Evolutionary conservation across 768 basidiomycete genomes (phyloP), one percentile per base, ranked within the genome.

Genomic region (Mycena leptocephala): DNA sequence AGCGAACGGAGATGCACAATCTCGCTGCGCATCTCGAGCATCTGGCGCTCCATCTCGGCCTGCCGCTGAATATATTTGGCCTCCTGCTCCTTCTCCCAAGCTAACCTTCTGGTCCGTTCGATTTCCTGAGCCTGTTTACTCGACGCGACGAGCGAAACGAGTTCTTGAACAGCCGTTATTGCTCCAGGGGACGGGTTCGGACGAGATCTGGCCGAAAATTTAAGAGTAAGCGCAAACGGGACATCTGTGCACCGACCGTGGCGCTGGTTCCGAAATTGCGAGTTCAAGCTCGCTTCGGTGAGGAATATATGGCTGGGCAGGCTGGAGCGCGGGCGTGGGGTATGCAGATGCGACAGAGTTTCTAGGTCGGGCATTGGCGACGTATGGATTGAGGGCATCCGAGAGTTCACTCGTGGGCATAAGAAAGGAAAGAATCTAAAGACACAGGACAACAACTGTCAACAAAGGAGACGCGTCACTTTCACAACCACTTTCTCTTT

Each of bases 391-490:
- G 79, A 95, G 92, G 7, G 95, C 95, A 81, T 95, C 92, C 11
- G 93, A 93, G 71, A 95, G 91, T 83, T 95, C 94, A 86, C 94
- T 95, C 74, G 91, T 89, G 79, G 90, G 86, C 93, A 93, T 93
- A 72, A 76, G 39, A 22, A 63, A 82, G 85, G 86, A 84, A 74
- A 86, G 33, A 63, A 72, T 51, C n/a, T 14, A 51, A 30, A 33
- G 59, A 2, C 26, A 41, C 32, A 79, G 77, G 68, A 77, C 58
- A 78, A 70, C 68, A 67, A 16, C 3, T 5, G 9, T 26, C 48
- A 64, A 70, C 64, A 70, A 77, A 76, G 63, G 74, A 78, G 86
- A 89, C 90, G 90, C 90, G 90, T 91, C 87, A 89, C 80, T 83
- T 76, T 13, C 61, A 80, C 74, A 73, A 75, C 77, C 41, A 68